A percentile compares a stretch with the other conserved stretches of the same genome.
phyloP scores from a whole-genome alignment of 495 filamentous ascomycete species.

The Xylaria nigripes region DNA sequence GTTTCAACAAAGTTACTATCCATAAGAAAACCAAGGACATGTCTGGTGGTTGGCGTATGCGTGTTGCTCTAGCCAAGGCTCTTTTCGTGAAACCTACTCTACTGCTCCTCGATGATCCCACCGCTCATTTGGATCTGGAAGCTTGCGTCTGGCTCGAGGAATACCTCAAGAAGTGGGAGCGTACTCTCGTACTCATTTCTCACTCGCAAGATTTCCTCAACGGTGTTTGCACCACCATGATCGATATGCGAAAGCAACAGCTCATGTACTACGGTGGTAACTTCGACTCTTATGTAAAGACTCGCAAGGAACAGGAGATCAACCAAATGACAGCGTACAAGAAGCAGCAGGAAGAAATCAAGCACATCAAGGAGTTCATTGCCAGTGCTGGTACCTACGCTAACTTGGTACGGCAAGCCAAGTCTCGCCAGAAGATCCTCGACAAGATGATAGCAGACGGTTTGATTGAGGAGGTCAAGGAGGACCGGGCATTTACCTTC shows the following conservation, averaged over 20 bases:
- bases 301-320: slow-evolving; percentile 82
- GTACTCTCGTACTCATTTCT: slow-evolving; percentile 93
- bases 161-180: slow-evolving; percentile 99
- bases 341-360: slow-evolving; percentile 99
- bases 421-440: slow-evolving; percentile 98
- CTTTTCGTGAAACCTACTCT: slow-evolving; percentile 97
- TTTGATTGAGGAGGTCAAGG: slow-evolving; percentile 82
- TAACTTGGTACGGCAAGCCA: slow-evolving; percentile 97
- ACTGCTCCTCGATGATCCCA: slow-evolving; percentile 94
- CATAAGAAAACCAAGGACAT: slow-evolving; percentile 99
- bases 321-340: slow-evolving; percentile 98
- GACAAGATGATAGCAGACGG: slow-evolving; percentile 99
- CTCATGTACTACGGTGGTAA: slow-evolving; percentile 99
- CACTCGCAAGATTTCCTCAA: slow-evolving; percentile 99
- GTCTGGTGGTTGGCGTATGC: slow-evolving; percentile 99
- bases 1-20: slow-evolving; percentile 96
- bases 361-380: slow-evolving; percentile 99
- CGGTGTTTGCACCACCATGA: slow-evolving; percentile 97
- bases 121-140: slow-evolving; percentile 98
- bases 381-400: slow-evolving; percentile 99
- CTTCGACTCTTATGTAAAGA: slow-evolving; percentile 98
- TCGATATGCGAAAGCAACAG: slow-evolving; percentile 88
- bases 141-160: slow-evolving; percentile 99
- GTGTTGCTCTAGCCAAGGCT: slow-evolving; percentile 93
- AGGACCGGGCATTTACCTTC: slow-evolving; percentile 93